Conservation (phyloP, 78 protist genomes). For the Ministeria vibrans region DNA sequence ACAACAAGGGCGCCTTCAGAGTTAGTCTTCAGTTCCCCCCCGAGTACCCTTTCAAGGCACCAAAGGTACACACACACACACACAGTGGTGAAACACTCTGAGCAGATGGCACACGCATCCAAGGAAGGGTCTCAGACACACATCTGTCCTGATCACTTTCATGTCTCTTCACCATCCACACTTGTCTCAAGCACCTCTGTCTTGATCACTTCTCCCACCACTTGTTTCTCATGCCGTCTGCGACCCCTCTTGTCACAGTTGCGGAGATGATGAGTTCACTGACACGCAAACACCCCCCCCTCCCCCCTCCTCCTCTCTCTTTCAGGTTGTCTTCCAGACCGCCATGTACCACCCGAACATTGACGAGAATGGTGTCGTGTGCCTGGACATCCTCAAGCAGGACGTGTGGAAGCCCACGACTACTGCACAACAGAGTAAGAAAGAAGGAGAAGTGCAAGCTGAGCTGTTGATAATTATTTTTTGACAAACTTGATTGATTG, state of each 20-base stretch:
- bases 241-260: background rate
- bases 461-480: background rate
- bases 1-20: slow-evolving; percentile 26
- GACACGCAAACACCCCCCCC: background rate
- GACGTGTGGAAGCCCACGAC: slow-evolving; percentile 90
- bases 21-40: slow-evolving; percentile 55
- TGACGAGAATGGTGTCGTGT: slow-evolving; percentile 90
- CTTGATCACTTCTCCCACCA: too few species aligned
- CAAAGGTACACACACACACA: slow-evolving; percentile 58
- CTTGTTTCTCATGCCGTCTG: too few species aligned
- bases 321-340: slow-evolving; percentile 69
- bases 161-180: too few species aligned
- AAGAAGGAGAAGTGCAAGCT: background rate
- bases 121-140: too few species aligned
- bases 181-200: too few species aligned
- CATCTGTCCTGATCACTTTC: too few species aligned
- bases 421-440: background rate
- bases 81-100: too few species aligned
- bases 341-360: slow-evolving; percentile 94
- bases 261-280: background rate
- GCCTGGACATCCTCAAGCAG: slow-evolving; percentile 87
- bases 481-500: background rate
- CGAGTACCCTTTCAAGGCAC: slow-evolving; percentile 97
- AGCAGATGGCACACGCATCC: too few species aligned
- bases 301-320: too few species aligned